A percentile compares a stretch with the other conserved stretches of the same genome.
Conservation (phyloP, 2,329 filamentous ascomycete genomes). For the Fusarium sororula region DNA sequence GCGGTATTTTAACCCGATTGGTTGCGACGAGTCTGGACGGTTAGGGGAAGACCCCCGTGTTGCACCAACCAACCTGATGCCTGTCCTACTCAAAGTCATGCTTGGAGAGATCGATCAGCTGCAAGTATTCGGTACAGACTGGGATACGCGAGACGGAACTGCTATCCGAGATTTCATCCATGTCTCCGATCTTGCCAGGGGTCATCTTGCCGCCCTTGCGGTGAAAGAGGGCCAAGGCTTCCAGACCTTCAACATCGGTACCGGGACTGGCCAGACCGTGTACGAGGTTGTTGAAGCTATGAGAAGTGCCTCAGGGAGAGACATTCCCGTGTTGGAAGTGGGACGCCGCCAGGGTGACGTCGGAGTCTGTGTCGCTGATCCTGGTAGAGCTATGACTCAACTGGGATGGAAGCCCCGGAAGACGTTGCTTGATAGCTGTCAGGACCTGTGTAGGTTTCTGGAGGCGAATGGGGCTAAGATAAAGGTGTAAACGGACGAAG, state of each 20-base stretch:
- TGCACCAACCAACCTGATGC: slow-evolving; percentile 6
- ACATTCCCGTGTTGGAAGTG: not conserved
- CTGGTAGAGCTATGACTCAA: slow-evolving; percentile 51
- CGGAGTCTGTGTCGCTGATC: slow-evolving; percentile 52
- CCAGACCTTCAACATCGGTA: slow-evolving; percentile 57
- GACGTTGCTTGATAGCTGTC: slow-evolving; percentile 27
- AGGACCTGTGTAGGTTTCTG: slow-evolving; percentile 21
- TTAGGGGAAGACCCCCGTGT: slow-evolving; percentile 67
- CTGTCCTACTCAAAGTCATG: slow-evolving; percentile 51
- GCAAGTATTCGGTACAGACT: slow-evolving; percentile 68
- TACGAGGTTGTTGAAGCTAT: slow-evolving; percentile 5
- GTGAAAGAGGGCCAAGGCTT: slow-evolving; percentile 45
- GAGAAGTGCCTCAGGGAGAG: not conserved
- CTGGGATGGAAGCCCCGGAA: slow-evolving; percentile 51
- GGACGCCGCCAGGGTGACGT: slow-evolving; percentile 2
- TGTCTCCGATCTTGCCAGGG: slow-evolving; percentile 70
- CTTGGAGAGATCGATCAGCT: slow-evolving; percentile 58
- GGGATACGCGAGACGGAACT: slow-evolving; percentile 72
- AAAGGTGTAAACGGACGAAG: no score
- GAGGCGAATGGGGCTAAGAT: not conserved
- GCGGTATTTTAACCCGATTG: slow-evolving; percentile 75
- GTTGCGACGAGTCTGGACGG: slow-evolving; percentile 70
- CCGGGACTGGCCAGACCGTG: slow-evolving; percentile 48
- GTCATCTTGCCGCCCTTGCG: slow-evolving; percentile 68
- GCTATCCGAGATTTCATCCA: slow-evolving; percentile 75